Percentiles rank a stretch among this genome's conserved stretches.
Conservation (phyloP, 2,329 filamentous ascomycete genomes). For the Cytospora chrysosperma region DNA sequence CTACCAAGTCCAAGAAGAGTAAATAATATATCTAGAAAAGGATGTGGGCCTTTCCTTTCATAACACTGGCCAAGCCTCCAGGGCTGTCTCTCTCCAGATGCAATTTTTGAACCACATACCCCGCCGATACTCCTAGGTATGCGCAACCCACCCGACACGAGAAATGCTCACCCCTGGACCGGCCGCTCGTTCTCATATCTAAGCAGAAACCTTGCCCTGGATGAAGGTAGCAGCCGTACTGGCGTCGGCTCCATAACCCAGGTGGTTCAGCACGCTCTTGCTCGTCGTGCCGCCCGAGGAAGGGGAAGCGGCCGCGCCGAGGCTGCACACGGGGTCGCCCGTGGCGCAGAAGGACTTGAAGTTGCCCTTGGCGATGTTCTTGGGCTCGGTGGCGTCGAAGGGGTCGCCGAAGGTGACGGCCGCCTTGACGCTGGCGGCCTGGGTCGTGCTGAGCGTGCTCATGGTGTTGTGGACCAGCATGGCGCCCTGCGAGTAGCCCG, state of each 20-base stretch:
- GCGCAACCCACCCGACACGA: no score
- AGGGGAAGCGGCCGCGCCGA: slow-evolving; percentile 4
- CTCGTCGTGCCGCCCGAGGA: slow-evolving; percentile 18
- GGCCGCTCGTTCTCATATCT: no score
- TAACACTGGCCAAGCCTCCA: no score
- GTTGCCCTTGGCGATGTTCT: not conserved
- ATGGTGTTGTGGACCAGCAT: slow-evolving; percentile 34
- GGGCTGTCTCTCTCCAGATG: no score
- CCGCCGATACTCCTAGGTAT: no score
- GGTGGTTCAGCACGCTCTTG: slow-evolving; percentile 11
- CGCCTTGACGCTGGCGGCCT: slow-evolving; percentile 24
- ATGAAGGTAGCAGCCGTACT: slow-evolving; percentile 22
- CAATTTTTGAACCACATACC: not conserved
- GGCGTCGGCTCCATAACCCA: slow-evolving; percentile 24
- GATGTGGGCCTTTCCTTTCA: no score
- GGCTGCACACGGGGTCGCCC: slow-evolving; percentile 17
- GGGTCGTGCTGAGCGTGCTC: slow-evolving; percentile 22
- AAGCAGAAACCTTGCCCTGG: slow-evolving; percentile 16
- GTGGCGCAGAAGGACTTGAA: slow-evolving; percentile 24
- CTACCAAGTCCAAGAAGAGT: no score
- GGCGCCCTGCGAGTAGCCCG: slow-evolving; percentile 38
- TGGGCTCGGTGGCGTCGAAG: slow-evolving; percentile 15
- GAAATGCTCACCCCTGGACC: no score
- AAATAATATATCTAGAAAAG: no score
- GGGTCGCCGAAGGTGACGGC: slow-evolving; percentile 33